phyloP scores from a whole-genome alignment of 768 basidiomycete species.

The Cantharellus anzutake region DNA sequence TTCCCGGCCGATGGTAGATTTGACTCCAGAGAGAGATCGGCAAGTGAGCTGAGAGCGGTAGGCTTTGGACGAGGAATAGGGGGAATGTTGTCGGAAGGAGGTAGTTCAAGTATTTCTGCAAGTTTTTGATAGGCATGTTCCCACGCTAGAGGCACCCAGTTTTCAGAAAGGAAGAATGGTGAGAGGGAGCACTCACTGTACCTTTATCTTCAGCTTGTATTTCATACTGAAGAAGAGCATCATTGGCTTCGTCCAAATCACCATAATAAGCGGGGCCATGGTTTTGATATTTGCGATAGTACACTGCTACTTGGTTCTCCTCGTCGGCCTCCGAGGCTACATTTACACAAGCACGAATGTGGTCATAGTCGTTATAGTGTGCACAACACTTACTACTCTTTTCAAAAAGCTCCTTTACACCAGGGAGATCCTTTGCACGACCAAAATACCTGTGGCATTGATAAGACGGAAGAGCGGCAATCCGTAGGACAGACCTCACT shows the following conservation, averaged over 20 bases:
- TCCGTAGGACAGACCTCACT: conserved; percentile 30
- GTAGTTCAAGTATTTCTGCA: conserved; percentile 32
- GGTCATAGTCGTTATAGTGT: not conserved
- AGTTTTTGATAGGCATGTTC: conserved; percentile 38
- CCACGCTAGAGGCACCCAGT: conserved; percentile 31
- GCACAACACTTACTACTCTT: conserved; percentile 40
- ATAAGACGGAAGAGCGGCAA: not conserved
- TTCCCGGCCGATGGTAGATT: too few relatives aligned
- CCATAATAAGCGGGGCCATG: conserved; percentile 84
- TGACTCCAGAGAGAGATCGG: not conserved
- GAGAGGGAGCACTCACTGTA: conserved; percentile 17
- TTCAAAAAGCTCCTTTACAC: conserved; percentile 87
- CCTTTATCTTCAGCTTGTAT: conserved; percentile 52
- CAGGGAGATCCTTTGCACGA: conserved; percentile 86
- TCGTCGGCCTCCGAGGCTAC: conserved; percentile 52
- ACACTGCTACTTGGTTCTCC: conserved; percentile 54
- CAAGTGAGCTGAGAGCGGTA: conserved; percentile 7
- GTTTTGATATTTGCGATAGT: conserved; percentile 75
- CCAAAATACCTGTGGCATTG: conserved; percentile 68
- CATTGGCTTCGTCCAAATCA: conserved; percentile 63
- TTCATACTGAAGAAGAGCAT: conserved; percentile 57
- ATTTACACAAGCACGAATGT: not conserved
- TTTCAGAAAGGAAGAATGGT: not conserved
- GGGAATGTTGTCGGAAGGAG: conserved; percentile 32
- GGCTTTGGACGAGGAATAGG: conserved; percentile 22